phyloP scores from a whole-genome alignment of 75 land plant species.

The Azolla pinnata region DNA sequence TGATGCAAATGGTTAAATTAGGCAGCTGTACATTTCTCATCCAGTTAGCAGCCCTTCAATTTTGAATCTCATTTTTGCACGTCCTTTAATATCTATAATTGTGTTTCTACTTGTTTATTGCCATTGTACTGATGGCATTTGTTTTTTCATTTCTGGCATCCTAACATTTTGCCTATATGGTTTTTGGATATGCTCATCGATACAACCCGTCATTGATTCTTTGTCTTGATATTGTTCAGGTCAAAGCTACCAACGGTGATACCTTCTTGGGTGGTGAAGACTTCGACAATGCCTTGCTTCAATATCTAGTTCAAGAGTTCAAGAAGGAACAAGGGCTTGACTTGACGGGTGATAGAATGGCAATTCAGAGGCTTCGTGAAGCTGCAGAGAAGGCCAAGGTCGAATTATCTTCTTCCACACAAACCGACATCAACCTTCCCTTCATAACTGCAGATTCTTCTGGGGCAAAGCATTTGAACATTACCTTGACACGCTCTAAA shows the following conservation, averaged over 20 bases:
- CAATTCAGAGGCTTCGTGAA: conserved; percentile 17
- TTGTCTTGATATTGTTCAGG: conserved; percentile 1
- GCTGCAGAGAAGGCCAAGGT: too few relatives aligned
- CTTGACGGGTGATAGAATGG: conserved; percentile 5
- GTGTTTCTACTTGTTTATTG: too few relatives aligned
- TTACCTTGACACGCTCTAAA: conserved; percentile 15
- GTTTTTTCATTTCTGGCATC: too few relatives aligned
- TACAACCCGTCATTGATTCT: too few relatives aligned
- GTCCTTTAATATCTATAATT: background rate
- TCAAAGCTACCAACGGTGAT: conserved; percentile 19
- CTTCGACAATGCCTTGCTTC: conserved; percentile 4
- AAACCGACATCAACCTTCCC: conserved; percentile 15
- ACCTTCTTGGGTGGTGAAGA: conserved; percentile 17
- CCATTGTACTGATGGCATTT: too few relatives aligned
- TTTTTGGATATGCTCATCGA: too few relatives aligned
- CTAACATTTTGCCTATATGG: too few relatives aligned
- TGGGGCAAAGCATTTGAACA: conserved; percentile 17
- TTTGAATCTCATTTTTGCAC: too few relatives aligned
- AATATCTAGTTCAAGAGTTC: conserved; percentile 12
- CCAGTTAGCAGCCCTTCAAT: too few relatives aligned
- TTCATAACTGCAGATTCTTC: conserved; percentile 15
- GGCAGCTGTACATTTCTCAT: too few relatives aligned
- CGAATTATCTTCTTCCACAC: conserved; percentile 15
- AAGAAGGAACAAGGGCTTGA: conserved; percentile 13
- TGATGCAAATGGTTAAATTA: too few relatives aligned